Base-by-base conservation (phyloP, 1,284 basidiomycete species). In the Cryptococcus wingfieldii region DNA sequence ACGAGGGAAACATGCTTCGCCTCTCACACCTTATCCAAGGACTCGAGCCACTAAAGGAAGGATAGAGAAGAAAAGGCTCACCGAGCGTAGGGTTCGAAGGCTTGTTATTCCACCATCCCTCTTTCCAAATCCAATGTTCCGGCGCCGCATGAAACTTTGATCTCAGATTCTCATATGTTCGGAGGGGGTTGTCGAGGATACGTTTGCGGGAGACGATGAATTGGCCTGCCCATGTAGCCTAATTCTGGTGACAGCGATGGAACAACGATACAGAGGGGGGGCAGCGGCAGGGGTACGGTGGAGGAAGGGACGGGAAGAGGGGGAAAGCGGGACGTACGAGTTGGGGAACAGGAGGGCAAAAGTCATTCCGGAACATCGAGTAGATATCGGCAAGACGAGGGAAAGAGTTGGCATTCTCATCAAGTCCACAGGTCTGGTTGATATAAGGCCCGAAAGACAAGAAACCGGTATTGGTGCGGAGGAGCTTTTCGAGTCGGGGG, bases 141-240 rank as follows among this genome's bases (percentile, higher is more conserved):
- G 52, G 42, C 3, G 60, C 16, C 7, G 65, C 71, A 39, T 73
- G 63, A 44, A 75, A 68, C 34, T 65, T 59, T 8, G 50, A 51
- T 14, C 56, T 46, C 23, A 75, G 51, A 23, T 73, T 67, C 6
- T 23, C 19, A 47, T 73, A 75, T 10, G 56, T 53, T 19, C 38
- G 19, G 4, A 61, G 52, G 5, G 54, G 39, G 47, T 68, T 70
- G 6, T 60, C 46, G 10, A 66, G 42, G 23, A 75, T 72, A 25
- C 72, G 52, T 37, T 61, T 50, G 5, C 61, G 50, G 3, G 71
- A 73, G 2, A 67, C 72, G 38, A 72, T 43, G 54, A 75, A 75
- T 54, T 75, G 72, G 9, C 72, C 72, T 16, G 72, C 72, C 67
- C 69, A 75, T 9, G 72, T 72, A 3, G 65, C 61, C 31, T 71